Base-by-base conservation (phyloP, 768 basidiomycete species). In the Lactarius evosmus region DNA sequence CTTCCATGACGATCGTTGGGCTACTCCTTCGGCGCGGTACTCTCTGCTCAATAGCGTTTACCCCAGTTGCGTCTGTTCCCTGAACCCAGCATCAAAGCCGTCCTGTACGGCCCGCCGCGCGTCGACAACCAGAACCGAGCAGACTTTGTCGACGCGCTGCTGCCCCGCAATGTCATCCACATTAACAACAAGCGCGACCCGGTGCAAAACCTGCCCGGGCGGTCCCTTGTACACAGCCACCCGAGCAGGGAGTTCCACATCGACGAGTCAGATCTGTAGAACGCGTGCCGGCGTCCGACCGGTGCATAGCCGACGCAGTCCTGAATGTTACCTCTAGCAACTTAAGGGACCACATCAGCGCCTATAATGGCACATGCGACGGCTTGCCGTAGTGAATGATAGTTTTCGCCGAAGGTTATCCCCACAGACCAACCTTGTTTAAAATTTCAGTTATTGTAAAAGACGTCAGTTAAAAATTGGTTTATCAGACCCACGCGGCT, bases 231-330 rank as follows among this genome's bases (percentile, higher is more conserved):
- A 54, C 87, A 79, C 72, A 65, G 72, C 41, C 83, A 84, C 58
- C 79, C 80, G 1, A 72, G 77, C 44, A 82, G 83, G n/a, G 84
- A 85, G 69, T 71, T 85, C 17, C 83, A 84, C 66, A 81, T 86
- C 50, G 58, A 82, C 44, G 59, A 69, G 17, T 72, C 74, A 2
- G 76, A 71, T 58, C 71, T 77, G 16, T 78, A 72, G 4, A 74
- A 78, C 22, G 66, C 75, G 50, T 83, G 80, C 70, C 76, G 79
- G 8, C 36, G 7, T 51, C 50, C 17, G 4, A 8, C 14, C 16
- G 16, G 7, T 62, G 61, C 54, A 56, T 16, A 54, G 36, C 5
- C 22, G 61, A 54, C 16, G 33, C 29, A 1, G 56, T 63, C 27
- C 27, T 36, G 1, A 19, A 0, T 32, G 22, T 63, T 11, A 25